A percentile compares a stretch with the other conserved stretches of the same genome.
Conservation (phyloP, 352 stramenopile species). For the Aphanomyces cochlioides region DNA sequence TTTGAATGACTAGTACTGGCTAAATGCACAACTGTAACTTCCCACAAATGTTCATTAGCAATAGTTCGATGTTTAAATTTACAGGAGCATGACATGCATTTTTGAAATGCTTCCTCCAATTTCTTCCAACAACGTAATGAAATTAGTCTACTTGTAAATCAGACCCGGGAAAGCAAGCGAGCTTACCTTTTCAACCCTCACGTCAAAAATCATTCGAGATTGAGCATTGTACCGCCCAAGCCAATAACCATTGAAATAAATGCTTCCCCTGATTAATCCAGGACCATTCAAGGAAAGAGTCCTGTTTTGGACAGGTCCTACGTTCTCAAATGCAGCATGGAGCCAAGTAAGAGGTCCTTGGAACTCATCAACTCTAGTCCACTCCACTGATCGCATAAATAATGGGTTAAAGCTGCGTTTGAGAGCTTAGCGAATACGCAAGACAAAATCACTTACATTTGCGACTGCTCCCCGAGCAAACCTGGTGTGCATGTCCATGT, state of each 20-base stretch:
- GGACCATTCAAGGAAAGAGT: neutral
- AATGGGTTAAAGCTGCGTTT: constrained; percentile 7
- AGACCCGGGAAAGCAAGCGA: no score
- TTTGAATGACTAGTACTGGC: neutral
- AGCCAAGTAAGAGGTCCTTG: constrained; percentile 14
- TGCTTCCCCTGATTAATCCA: constrained; percentile 2
- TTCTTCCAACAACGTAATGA: constrained; percentile 4
- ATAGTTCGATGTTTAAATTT: no score
- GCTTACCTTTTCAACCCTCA: no score
- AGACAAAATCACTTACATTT: constrained; percentile 1
- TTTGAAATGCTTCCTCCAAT: neutral
- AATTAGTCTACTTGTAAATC: neutral
- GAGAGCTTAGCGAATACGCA: neutral
- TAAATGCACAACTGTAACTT: neutral
- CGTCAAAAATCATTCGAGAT: neutral
- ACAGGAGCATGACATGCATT: neutral
- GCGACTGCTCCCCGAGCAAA: constrained; percentile 22
- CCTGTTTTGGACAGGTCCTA: neutral
- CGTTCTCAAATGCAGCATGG: neutral
- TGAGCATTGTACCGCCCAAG: constrained; percentile 11
- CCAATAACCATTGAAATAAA: constrained; percentile 21
- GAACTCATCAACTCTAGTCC: neutral
- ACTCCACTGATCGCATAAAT: constrained; percentile 9
- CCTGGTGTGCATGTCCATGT: constrained; percentile 20
- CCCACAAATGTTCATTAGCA: no score